These are phyloP conservation scores for Kwoniella pini DNA, from an alignment of 768 basidiomycete genomes.

Conservation along the genomic window DNA sequence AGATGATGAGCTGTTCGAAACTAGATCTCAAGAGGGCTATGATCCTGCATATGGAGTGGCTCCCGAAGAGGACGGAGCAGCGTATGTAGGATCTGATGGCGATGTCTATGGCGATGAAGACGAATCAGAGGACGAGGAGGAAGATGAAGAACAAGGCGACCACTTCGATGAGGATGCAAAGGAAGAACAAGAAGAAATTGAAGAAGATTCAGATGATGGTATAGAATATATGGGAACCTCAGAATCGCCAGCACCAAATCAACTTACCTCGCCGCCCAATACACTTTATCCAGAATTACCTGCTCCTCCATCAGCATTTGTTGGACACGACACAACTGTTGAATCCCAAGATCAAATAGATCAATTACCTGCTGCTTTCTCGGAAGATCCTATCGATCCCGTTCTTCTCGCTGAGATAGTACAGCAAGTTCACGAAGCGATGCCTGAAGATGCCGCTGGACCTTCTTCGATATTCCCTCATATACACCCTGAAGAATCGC, in stretches of 20 bases:
- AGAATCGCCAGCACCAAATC: constrained; percentile 7
- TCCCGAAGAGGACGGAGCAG: constrained; percentile 14
- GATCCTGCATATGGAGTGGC: constrained; percentile 16
- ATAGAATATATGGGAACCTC: constrained; percentile 21
- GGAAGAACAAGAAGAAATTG: constrained; percentile 13
- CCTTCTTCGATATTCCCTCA: background rate
- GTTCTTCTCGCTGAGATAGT: constrained; percentile 13
- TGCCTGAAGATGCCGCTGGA: constrained; percentile 15
- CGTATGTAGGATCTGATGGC: constrained; percentile 21
- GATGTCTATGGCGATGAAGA: constrained; percentile 22
- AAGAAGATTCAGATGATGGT: constrained; percentile 18
- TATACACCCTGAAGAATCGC: no score
- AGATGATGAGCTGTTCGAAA: constrained; percentile 11
- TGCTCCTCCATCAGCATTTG: background rate
- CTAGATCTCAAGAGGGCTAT: constrained; percentile 8
- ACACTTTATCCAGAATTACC: constrained; percentile 17
- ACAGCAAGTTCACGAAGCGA: constrained; percentile 17
- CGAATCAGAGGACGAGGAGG: constrained; percentile 9
- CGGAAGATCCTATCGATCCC: constrained; percentile 23
- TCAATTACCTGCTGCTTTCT: constrained; percentile 13
- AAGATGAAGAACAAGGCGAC: constrained; percentile 6
- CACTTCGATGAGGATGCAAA: constrained; percentile 7
- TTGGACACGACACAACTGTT: background rate
- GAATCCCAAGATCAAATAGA: constrained; percentile 6
- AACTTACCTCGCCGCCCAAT: background rate